These are phyloP conservation scores for Telopea speciosissima DNA, from an alignment of 177 flowering plant genomes.

Conservation along the genomic window DNA sequence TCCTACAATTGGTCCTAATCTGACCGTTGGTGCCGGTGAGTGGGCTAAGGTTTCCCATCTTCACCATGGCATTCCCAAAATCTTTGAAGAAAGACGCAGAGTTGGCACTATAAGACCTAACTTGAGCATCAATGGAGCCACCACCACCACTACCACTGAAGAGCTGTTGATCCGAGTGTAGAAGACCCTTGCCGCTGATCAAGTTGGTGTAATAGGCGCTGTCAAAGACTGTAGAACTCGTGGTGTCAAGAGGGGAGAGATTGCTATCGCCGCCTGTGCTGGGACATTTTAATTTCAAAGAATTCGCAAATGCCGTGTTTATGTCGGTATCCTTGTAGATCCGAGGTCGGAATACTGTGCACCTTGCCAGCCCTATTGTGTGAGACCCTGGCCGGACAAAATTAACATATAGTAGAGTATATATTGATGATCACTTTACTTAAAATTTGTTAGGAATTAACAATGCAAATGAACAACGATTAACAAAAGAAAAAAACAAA, in stretches of 20 bases:
- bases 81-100: conserved; percentile 20
- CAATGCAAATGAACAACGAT: too few relatives aligned
- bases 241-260: conserved; percentile 8
- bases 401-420: too few relatives aligned
- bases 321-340: conserved; percentile 22
- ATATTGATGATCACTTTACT: too few relatives aligned
- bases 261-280: conserved; percentile 14
- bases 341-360: conserved; percentile 16
- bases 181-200: conserved; percentile 25
- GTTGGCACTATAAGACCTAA: conserved; percentile 22
- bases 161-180: conserved; percentile 40
- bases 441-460: too few relatives aligned
- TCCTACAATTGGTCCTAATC: conserved; percentile 23
- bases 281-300: conserved; percentile 17
- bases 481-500: too few relatives aligned
- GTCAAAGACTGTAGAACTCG: conserved; percentile 21
- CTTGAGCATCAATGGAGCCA: conserved; percentile 22
- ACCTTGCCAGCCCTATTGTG: conserved; percentile 24
- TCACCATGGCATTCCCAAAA: conserved; percentile 29
- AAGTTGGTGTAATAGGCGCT: conserved; percentile 28
- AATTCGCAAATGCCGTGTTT: conserved; percentile 11
- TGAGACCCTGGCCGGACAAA: conserved; percentile 12
- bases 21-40: conserved; percentile 20
- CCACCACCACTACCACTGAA: conserved; percentile 23
- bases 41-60: too few relatives aligned